These are phyloP conservation scores for Ramaria sp. DNA, from an alignment of 768 basidiomycete genomes.

Conservation along the genomic window DNA sequence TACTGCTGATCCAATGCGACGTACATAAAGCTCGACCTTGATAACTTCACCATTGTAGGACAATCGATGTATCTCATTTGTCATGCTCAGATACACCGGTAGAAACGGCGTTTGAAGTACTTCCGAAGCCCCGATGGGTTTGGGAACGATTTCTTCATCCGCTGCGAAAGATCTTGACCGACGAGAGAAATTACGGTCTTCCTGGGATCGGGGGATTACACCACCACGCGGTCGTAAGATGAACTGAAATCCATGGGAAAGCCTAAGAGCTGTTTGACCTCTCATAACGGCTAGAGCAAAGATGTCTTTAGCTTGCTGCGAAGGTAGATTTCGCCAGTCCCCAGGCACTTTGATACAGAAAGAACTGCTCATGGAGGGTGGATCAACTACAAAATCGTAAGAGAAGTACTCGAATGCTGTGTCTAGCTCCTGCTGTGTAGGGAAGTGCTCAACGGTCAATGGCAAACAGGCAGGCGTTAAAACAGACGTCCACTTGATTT, in stretches of 20 bases:
- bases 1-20: slow-evolving; percentile 48
- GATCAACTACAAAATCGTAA: slow-evolving; percentile 83
- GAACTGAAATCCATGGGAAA: slow-evolving; percentile 94
- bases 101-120: slow-evolving; percentile 44
- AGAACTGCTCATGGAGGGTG: slow-evolving; percentile 67
- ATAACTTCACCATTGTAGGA: slow-evolving; percentile 87
- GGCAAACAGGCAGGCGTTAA: slow-evolving; percentile 82
- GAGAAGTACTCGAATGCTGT: slow-evolving; percentile 71
- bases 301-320: slow-evolving; percentile 10
- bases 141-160: slow-evolving; percentile 43
- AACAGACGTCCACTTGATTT: slow-evolving; percentile 88
- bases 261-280: slow-evolving; percentile 85
- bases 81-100: slow-evolving; percentile 87
- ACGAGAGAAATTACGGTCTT: slow-evolving; percentile 22
- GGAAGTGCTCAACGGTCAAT: slow-evolving; percentile 83
- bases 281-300: slow-evolving; percentile 69
- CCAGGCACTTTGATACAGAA: slow-evolving; percentile 70
- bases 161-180: slow-evolving; percentile 43
- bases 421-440: slow-evolving; percentile 63
- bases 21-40: slow-evolving; percentile 77
- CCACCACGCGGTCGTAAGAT: slow-evolving; percentile 37
- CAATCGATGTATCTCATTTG: slow-evolving; percentile 90
- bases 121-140: slow-evolving; percentile 55
- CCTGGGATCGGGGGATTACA: slow-evolving; percentile 17
- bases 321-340: slow-evolving; percentile 33